Evolutionary conservation across 2,329 filamentous ascomycete genomes (phyloP).

Genomic region (Neurospora crassa): DNA sequence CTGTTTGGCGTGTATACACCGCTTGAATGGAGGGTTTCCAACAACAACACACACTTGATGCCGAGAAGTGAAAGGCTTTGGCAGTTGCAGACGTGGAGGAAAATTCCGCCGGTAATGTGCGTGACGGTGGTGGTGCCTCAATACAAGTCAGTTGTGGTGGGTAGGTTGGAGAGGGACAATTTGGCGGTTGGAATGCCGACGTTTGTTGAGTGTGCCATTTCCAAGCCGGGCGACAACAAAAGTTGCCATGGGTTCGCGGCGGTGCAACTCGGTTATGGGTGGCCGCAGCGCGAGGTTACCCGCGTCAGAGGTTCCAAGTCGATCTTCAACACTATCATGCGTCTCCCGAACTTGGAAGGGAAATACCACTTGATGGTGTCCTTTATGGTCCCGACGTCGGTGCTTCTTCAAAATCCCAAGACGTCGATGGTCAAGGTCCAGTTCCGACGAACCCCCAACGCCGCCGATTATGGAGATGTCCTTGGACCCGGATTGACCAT

Average conservation of each 20-base stretch:
- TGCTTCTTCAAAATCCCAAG: background rate
- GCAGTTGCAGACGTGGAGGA: background rate
- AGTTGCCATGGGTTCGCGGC: background rate
- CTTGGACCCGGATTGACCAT: background rate
- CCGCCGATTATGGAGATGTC: background rate
- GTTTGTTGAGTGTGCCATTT: background rate
- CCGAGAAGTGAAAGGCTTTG: background rate
- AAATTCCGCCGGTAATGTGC: background rate
- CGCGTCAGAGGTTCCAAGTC: background rate
- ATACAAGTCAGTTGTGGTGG: background rate
- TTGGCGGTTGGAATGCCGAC: background rate
- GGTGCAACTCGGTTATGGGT: background rate
- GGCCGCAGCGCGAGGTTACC: background rate
- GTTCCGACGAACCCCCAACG: background rate
- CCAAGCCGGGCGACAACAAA: background rate
- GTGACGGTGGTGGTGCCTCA: background rate
- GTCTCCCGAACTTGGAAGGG: background rate
- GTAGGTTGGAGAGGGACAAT: background rate
- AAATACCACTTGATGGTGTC: background rate
- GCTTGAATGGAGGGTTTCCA: background rate
- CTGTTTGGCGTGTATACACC: background rate
- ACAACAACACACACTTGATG: background rate
- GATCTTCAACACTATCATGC: background rate
- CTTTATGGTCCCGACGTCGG: background rate
- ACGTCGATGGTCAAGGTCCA: background rate